phyloP scores from a whole-genome alignment of 75 land plant genomes.

The Cupressus sempervirens region DNA sequence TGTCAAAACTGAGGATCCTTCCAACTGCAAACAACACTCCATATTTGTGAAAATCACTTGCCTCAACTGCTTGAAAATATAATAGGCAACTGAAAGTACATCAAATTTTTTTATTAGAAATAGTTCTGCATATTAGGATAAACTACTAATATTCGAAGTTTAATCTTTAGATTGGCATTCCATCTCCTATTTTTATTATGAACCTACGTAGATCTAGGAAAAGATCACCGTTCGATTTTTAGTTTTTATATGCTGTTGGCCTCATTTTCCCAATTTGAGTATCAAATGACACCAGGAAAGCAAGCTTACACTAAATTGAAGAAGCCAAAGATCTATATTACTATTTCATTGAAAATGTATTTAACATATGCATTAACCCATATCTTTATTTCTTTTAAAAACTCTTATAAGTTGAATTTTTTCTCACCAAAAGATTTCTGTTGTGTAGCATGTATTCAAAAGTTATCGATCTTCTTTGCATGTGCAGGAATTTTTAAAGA shows the following conservation, averaged over 20 bases:
- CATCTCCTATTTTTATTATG: neutral
- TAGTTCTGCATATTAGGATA: no score
- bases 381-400: neutral
- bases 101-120: no score
- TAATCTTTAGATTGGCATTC: neutral
- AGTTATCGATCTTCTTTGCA: neutral
- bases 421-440: neutral
- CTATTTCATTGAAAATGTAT: neutral
- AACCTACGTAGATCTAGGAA: neutral
- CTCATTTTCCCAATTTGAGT: neutral
- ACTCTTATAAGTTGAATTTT: neutral
- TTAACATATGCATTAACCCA: neutral
- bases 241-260: neutral
- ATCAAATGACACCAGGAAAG: neutral
- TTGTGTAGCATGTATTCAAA: neutral
- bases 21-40: no score
- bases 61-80: no score
- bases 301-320: neutral
- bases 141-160: neutral
- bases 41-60: no score
- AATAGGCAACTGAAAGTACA: no score
- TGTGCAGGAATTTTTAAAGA: slow-evolving; percentile 68
- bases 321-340: neutral
- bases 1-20: no score
- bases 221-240: neutral